A percentile compares a stretch with the other conserved stretches of the same genome.
phyloP scores from a whole-genome alignment of 768 basidiomycete species.

The Galerina marginata region DNA sequence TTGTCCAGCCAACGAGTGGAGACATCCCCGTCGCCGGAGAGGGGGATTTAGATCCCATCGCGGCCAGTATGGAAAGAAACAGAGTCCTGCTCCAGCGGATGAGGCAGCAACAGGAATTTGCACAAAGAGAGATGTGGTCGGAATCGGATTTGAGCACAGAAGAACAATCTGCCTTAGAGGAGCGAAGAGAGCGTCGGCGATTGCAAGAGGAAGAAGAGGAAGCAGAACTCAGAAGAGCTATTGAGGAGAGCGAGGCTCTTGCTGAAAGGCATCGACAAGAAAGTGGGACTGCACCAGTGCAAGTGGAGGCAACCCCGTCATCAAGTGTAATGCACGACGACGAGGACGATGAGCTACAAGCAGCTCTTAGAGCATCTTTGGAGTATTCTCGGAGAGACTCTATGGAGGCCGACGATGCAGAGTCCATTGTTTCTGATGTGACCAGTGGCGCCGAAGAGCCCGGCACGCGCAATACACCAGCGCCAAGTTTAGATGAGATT shows the following conservation, averaged over 20 bases:
- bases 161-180: conserved; percentile 35
- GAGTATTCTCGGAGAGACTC: conserved; percentile 54
- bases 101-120: conserved; percentile 69
- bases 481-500: conserved; percentile 67
- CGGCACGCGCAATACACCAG: conserved; percentile 25
- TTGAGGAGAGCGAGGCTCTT: conserved; percentile 63
- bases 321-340: conserved; percentile 63
- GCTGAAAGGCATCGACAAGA: conserved; percentile 27
- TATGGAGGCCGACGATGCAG: conserved; percentile 25
- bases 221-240: conserved; percentile 60
- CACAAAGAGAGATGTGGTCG: conserved; percentile 63
- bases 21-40: conserved; percentile 19
- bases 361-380: conserved; percentile 84
- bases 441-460: conserved; percentile 24
- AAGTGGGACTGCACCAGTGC: neutral
- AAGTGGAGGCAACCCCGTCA: neutral
- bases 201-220: conserved; percentile 58
- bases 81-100: conserved; percentile 65
- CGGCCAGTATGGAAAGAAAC: conserved; percentile 71
- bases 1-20: neutral
- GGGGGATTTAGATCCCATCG: conserved; percentile 57
- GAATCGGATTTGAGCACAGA: conserved; percentile 36
- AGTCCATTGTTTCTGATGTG: conserved; percentile 44
- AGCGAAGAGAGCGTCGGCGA: conserved; percentile 35
- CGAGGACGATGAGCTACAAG: conserved; percentile 87